Conservation (phyloP, 2,329 filamentous ascomycete genomes). For the Neoascochyta sp. region DNA sequence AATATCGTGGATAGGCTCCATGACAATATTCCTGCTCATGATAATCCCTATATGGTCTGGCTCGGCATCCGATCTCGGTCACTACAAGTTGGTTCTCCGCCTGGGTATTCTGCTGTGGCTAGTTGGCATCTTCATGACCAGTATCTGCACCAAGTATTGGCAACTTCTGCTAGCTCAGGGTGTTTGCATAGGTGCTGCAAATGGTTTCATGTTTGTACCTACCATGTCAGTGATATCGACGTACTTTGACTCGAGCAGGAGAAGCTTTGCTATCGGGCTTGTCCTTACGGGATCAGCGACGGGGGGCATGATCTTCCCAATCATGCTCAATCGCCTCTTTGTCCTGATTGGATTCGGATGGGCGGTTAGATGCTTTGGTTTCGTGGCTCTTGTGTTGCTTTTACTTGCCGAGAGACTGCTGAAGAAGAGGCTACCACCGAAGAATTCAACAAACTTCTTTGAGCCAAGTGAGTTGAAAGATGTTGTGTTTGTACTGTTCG, state of each 20-base stretch:
- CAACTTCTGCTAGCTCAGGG: conserved; percentile 39
- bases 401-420: conserved; percentile 22
- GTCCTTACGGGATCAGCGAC: conserved; percentile 56
- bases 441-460: conserved; percentile 12
- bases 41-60: conserved; percentile 46
- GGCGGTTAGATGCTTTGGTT: conserved; percentile 41
- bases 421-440: conserved; percentile 16
- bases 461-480: conserved; percentile 16
- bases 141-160: conserved; percentile 48
- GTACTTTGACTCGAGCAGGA: conserved; percentile 55
- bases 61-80: conserved; percentile 49
- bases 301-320: conserved; percentile 61
- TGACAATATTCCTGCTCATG: conserved; percentile 48
- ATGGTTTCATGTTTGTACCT: conserved; percentile 30
- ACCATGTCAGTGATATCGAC: conserved; percentile 40
- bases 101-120: conserved; percentile 42
- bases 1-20: conserved; percentile 53
- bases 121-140: conserved; percentile 51
- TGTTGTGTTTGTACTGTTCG: conserved; percentile 15
- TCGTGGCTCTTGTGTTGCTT: conserved; percentile 56
- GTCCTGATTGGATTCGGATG: conserved; percentile 32
- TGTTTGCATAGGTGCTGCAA: conserved; percentile 30
- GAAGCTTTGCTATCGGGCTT: conserved; percentile 57
- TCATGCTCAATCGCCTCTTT: conserved; percentile 51
- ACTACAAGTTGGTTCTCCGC: conserved; percentile 44